Evolutionary conservation across 495 filamentous ascomycete genomes (phyloP), one percentile per base, ranked within the genome.

Genomic region (Extremus antarcticus): DNA sequence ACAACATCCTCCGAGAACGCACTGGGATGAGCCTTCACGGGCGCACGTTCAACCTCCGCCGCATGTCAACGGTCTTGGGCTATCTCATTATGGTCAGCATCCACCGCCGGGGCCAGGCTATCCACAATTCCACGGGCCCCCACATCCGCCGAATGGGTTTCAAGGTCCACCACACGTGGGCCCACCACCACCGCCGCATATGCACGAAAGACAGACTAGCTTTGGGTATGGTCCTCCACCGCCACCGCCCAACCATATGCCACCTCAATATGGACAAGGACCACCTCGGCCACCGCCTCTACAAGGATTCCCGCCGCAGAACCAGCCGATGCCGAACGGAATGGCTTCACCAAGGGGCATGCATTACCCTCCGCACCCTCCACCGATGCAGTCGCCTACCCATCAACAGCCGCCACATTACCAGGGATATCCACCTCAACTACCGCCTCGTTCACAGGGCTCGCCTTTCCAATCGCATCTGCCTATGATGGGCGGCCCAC

Each of bases 81-180:
- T 39, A 15, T 51, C 24, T 2, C 20, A 56, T 32, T 57, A 61
- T 35, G 25, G 54, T 8, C 55, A 57, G 13, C 63, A 61, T 13
- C 51, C 51, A 25, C 43, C 47, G 16, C 47, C 51, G 35, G 51
- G 49, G 10, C 51, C 57, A 8, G 57, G 53, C 29, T 56, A 50
- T 17, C 51, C 43, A 16, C 45, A 51, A 3, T 59, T 50, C 24
- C 51, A 32, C 43, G 59, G 51, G 32, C 35, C 60, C 4, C 41
- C 41, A 24, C 63, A 63, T 43, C 59, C 60, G 45, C 50, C 59
- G 20, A 66, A 66, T 48, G 66, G 63, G 13, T 68, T 63, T 25
- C 61, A 58, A 11, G 50, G 55, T 3, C 57, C 57, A n/a, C 57
- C 25, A 38, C 45, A 43, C 15, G 35, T 52, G 22, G 20, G 17